Evolutionary conservation across 2,329 filamentous ascomycete genomes (phyloP).

Genomic region (Aaosphaeria pasadenensis): DNA sequence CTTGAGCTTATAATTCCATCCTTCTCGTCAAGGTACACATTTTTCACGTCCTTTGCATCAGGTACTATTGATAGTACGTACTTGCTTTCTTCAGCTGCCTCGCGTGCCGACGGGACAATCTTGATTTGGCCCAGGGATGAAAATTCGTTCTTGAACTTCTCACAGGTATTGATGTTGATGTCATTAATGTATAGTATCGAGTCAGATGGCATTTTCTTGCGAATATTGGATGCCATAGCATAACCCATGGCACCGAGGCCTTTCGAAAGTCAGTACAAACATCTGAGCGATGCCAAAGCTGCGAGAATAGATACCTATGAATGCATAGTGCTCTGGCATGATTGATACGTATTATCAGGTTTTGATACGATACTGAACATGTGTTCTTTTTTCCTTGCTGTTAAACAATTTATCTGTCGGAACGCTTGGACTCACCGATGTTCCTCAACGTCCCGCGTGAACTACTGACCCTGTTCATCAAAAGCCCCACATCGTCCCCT

Average conservation of each 20-base stretch:
- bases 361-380: too few relatives aligned
- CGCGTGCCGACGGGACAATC: slow-evolving; percentile 21
- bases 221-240: slow-evolving; percentile 29
- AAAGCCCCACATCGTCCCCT: too few relatives aligned
- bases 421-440: too few relatives aligned
- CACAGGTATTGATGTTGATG: slow-evolving; percentile 20
- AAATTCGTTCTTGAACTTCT: slow-evolving; percentile 19
- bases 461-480: too few relatives aligned
- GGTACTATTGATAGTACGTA: slow-evolving; percentile 29
- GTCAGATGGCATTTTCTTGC: slow-evolving; percentile 16
- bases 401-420: too few relatives aligned
- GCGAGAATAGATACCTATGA: slow-evolving; percentile 18
- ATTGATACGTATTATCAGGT: neutral
- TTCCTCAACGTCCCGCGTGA: too few relatives aligned
- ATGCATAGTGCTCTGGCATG: slow-evolving; percentile 29
- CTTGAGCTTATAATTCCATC: slow-evolving; percentile 21
- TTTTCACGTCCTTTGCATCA: slow-evolving; percentile 20
- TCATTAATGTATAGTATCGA: slow-evolving; percentile 28
- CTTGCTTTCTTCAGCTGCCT: slow-evolving; percentile 25
- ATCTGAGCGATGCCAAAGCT: neutral
- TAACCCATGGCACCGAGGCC: slow-evolving; percentile 36
- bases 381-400: too few relatives aligned
- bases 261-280: slow-evolving; percentile 2
- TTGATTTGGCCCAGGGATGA: slow-evolving; percentile 17
- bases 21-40: slow-evolving; percentile 25